A percentile compares a stretch with the other conserved stretches of the same genome.
Evolutionary conservation across 2,329 filamentous ascomycete species (phyloP).

Genomic region (Chaetomium olivaceum): DNA sequence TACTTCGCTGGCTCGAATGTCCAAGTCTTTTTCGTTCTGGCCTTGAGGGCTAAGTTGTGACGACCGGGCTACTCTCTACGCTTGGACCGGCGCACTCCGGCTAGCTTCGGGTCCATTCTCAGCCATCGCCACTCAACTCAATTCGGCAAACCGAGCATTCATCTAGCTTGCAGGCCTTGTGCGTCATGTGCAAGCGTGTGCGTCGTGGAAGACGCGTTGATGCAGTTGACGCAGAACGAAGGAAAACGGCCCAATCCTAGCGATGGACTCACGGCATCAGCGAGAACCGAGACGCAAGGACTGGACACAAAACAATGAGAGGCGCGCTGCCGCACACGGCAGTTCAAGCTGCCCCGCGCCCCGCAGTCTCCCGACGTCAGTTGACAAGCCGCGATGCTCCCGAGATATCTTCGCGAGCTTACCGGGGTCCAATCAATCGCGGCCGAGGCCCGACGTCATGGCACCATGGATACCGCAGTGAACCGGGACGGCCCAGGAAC

Average conservation of each 20-base stretch:
- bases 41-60: neutral
- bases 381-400: constrained; percentile 17
- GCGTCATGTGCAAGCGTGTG: neutral
- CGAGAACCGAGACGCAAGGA: neutral
- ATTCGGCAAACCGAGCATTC: neutral
- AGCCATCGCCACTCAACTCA: neutral
- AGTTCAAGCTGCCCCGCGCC: constrained; percentile 2
- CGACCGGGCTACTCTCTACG: neutral
- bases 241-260: neutral
- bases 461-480: constrained; percentile 5
- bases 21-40: neutral
- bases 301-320: neutral
- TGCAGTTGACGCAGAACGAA: neutral
- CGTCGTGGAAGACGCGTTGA: neutral
- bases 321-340: neutral
- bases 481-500: constrained; percentile 20
- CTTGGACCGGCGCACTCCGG: neutral
- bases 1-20: neutral
- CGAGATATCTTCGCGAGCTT: constrained; percentile 31
- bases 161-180: neutral
- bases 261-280: neutral
- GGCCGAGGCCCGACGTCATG: constrained; percentile 27
- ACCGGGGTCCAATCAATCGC: constrained; percentile 29
- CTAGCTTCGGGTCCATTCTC: neutral
- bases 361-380: constrained; percentile 1